Conservation (phyloP, 257 asterid species). For the Solanum piurae region DNA sequence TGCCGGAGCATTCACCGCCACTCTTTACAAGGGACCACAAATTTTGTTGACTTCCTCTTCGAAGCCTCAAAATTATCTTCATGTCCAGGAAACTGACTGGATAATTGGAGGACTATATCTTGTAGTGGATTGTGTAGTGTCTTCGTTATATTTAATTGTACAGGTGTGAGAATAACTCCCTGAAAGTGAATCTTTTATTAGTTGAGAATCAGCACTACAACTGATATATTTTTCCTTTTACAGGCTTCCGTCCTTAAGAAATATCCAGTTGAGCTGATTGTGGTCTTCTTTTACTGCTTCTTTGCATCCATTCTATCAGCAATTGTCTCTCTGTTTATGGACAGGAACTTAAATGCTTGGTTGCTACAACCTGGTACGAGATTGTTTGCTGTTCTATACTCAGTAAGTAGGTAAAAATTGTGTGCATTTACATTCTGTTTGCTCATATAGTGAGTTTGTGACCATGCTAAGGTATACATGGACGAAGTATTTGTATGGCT, state of each 20-base stretch:
- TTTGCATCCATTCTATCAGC: slow-evolving; percentile 73
- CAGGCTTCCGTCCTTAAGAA: slow-evolving; percentile 66
- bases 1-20: slow-evolving; percentile 69
- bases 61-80: slow-evolving; percentile 11
- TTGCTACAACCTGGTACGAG: slow-evolving; percentile 56
- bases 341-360: slow-evolving; percentile 57
- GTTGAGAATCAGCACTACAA: background rate
- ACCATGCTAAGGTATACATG: background rate
- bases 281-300: slow-evolving; percentile 86
- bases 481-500: background rate
- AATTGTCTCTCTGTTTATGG: slow-evolving; percentile 42
- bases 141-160: slow-evolving; percentile 61
- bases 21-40: slow-evolving; percentile 73
- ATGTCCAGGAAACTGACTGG: slow-evolving; percentile 33
- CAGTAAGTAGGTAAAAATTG: slow-evolving; percentile 34
- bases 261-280: slow-evolving; percentile 71
- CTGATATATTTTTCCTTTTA: background rate
- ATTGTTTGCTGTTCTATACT: slow-evolving; percentile 62
- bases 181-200: background rate
- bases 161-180: slow-evolving; percentile 32
- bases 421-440: background rate
- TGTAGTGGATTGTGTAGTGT: slow-evolving; percentile 43
- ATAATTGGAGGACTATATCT: slow-evolving; percentile 68
- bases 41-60: slow-evolving; percentile 21
- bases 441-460: background rate